Evolutionary conservation across 768 basidiomycete species (phyloP).

Genomic region (Naganishia vaughanmartiniae): DNA sequence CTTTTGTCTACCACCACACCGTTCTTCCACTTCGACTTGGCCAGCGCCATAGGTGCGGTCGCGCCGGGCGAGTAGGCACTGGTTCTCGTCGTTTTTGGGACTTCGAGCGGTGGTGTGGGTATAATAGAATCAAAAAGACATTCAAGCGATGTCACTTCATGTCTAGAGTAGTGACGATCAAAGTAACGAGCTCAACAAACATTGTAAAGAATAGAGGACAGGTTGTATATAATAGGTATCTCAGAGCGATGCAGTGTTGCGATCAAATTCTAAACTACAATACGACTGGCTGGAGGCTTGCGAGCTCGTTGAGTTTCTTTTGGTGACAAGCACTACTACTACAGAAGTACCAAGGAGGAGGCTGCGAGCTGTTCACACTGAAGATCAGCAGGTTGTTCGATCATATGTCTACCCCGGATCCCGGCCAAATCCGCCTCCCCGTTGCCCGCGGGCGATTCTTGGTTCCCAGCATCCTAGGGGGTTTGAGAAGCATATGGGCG

Average conservation of each 20-base stretch:
- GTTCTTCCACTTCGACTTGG: slow-evolving; percentile 83
- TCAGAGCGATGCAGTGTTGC: neutral
- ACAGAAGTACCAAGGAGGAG: too few relatives aligned
- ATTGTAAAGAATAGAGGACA: neutral
- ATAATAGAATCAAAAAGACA: slow-evolving; percentile 18
- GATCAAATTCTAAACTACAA: neutral
- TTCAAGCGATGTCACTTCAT: slow-evolving; percentile 3
- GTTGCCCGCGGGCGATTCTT: neutral
- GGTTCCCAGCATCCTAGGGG: neutral
- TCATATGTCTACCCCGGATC: too few relatives aligned
- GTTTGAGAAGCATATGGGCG: neutral
- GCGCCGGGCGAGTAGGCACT: slow-evolving; percentile 30
- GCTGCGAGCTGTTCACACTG: too few relatives aligned
- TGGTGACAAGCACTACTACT: too few relatives aligned
- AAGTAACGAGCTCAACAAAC: neutral
- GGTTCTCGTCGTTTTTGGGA: neutral
- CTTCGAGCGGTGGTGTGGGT: neutral
- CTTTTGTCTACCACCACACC: slow-evolving; percentile 47
- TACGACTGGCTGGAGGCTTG: neutral
- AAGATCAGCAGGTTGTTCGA: too few relatives aligned
- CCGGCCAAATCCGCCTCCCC: too few relatives aligned
- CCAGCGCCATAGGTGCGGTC: slow-evolving; percentile 69
- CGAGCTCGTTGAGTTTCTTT: too few relatives aligned
- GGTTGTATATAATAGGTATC: slow-evolving; percentile 1
- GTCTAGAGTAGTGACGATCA: neutral